Evolutionary conservation across 441 rosid genomes (phyloP), one percentile per base, ranked within the genome.

Genomic region (Gossypium trilobum): DNA sequence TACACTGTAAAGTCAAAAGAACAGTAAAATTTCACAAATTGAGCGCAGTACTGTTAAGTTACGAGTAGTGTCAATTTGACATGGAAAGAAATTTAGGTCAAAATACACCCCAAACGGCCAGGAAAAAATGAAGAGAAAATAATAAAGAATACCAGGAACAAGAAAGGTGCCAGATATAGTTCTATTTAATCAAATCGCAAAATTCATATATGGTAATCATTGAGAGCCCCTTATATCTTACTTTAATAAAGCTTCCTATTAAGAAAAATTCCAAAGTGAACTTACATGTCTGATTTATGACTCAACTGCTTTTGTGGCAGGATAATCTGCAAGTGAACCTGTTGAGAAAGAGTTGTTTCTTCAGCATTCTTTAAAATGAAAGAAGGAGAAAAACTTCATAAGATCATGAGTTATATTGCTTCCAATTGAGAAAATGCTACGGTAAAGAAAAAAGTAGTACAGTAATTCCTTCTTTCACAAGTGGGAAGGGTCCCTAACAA

Each of bases 401-500:
- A 65, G 44, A 60, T 60, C 64, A 60, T 7, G 39, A 61, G 13
- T 20, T 22, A 39, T 13, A 14, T 13, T 4, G 72, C 50, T 46
- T 66, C 39, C 67, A 42, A 27, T 29, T 8, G 20, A 20, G 46
- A 42, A 54, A 64, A 65, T 52, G 23, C 25, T 42, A 4, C 46
- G 61, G 52, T 10, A 75, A 54, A 75, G 70, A 64, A 27, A 27
- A 69, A 48, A 51, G 51, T 10, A 2, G 59, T 46, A 22, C 16
- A 17, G 42, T 5, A 11, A 75, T 79, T 90, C 97, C 94, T 92
- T 92, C 81, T 72, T 77, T 2, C 88, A 80, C 67, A 90, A 82
- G 86, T 90, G 90, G 57, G 96, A 92, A 75, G 97, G 97, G 75
- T 92, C 96, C 66, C 97, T 88, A 72, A 92, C 96, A 80, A 92